These are phyloP conservation scores for Neofusicoccum ribis DNA, from an alignment of 2,329 filamentous ascomycete species.

Conservation along the genomic window DNA sequence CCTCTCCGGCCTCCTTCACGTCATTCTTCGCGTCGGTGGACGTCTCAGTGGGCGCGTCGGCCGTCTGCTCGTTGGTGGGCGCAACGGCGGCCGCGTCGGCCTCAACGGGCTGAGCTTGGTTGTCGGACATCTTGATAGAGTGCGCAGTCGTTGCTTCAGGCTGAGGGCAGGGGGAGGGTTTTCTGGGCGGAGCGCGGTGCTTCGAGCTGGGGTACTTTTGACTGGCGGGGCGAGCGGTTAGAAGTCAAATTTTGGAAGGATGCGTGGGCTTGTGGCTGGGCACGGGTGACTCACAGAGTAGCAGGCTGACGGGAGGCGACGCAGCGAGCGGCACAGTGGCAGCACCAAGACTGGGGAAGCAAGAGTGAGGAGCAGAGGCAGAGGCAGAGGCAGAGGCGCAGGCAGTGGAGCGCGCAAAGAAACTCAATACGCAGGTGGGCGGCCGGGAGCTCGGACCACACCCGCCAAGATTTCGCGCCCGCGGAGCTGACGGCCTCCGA, in stretches of 20 bases:
- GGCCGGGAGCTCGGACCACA: constrained; percentile 10
- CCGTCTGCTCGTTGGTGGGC: constrained; percentile 22
- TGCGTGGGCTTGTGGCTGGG: not conserved
- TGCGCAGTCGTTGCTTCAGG: not conserved
- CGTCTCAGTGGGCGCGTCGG: constrained; percentile 21
- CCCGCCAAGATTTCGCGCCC: constrained; percentile 12
- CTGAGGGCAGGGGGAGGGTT: not conserved
- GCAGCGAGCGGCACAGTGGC: constrained; percentile 1
- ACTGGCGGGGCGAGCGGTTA: constrained; percentile 16
- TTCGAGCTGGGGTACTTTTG: not conserved
- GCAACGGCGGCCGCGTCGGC: constrained; percentile 23
- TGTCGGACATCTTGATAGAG: constrained; percentile 14
- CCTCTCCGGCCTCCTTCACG: constrained; percentile 22
- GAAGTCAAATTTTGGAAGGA: constrained; percentile 13
- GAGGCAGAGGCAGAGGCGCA: no score
- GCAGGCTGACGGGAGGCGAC: not conserved
- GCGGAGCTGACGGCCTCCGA: not conserved
- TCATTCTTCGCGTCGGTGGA: constrained; percentile 2
- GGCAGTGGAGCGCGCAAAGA: constrained; percentile 4
- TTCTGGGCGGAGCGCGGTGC: not conserved
- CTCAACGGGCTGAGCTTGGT: constrained; percentile 24
- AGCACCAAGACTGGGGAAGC: not conserved
- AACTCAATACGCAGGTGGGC: not conserved
- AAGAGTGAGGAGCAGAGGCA: not conserved
- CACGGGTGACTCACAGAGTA: not conserved